Conservation (phyloP, 2,329 filamentous ascomycete genomes). For the Tothia fuscella region DNA sequence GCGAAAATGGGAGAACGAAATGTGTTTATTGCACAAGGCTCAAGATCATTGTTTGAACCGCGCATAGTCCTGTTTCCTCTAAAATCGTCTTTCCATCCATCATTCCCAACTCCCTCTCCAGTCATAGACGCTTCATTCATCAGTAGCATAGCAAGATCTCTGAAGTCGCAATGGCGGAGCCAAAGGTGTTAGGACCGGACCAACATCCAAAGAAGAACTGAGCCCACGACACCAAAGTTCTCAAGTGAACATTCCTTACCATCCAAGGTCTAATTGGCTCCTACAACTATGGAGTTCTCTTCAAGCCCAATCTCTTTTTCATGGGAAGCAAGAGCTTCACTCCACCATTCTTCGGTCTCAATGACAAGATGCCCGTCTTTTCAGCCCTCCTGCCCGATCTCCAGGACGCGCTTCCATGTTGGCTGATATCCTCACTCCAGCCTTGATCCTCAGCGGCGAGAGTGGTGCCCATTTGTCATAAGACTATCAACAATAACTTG, state of each 20-base stretch:
- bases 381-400: constrained; percentile 64
- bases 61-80: no score
- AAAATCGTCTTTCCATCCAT: no score
- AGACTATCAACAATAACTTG: constrained; percentile 59
- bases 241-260: background rate
- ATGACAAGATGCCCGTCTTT: constrained; percentile 65
- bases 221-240: background rate
- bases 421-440: constrained; percentile 59
- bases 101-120: no score
- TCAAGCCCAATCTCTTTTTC: constrained; percentile 72
- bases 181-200: constrained; percentile 35
- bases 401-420: constrained; percentile 67
- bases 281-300: constrained; percentile 86
- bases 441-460: constrained; percentile 53
- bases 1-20: no score
- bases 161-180: constrained; percentile 16
- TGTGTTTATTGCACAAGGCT: no score
- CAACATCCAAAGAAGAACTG: constrained; percentile 26
- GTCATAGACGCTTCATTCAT: no score
- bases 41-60: no score
- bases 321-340: constrained; percentile 48
- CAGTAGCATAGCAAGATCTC: no score
- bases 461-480: constrained; percentile 51
- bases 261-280: constrained; percentile 51
- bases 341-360: constrained; percentile 76